Base-by-base conservation (phyloP, 768 basidiomycete genomes). In the Trametes gibbosa region DNA sequence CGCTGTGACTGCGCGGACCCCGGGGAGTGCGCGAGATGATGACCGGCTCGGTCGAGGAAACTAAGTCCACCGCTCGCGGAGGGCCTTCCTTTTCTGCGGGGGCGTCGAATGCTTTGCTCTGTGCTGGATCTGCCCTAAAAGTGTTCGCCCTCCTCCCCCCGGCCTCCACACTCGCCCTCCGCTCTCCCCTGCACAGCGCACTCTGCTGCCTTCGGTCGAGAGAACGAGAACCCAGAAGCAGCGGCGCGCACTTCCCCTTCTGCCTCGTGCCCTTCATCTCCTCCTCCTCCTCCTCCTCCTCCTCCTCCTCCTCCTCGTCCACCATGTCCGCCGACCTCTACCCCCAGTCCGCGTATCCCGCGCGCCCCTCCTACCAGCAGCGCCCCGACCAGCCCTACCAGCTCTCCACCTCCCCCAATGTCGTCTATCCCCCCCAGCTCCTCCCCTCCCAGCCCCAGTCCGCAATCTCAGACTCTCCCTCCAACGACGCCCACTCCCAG, bases 251-350 rank as follows among this genome's bases (percentile, higher is more conserved):
- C 53, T 58, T 58, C 60, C 55, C 51, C 41, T 49, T 34, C 46
- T 59, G 47, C 58, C 61, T 64, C 60, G 58, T 65, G 54, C 57
- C 56, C 59, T 56, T 54, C 61, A 61, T 61, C 55, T 57, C 50
- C 40, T 16, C 46, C 46, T 25, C 52, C n/a, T 48, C 53, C 32
- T 50, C 40, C 52, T 49, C 59, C 58, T 14, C 47, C 34, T 24
- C 43, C 37, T 21, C 49, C 53, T 34, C 59, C 40, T 58, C 58
- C 23, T 37, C 58, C 55, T 27, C 48, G 19, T 53, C 53, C 58
- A 49, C 53, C 61, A 77, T 74, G 74, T 56, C 61, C 52, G 76
- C 79, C 65, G 78, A 78, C 74, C 74, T 79, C 75, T 79, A 75
- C 69, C 75, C 77, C 69, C 72, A 72, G 67, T 66, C 61, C 42